These are phyloP conservation scores for Solanum sparsipilum DNA, from an alignment of 257 asterid genomes.

Conservation along the genomic window DNA sequence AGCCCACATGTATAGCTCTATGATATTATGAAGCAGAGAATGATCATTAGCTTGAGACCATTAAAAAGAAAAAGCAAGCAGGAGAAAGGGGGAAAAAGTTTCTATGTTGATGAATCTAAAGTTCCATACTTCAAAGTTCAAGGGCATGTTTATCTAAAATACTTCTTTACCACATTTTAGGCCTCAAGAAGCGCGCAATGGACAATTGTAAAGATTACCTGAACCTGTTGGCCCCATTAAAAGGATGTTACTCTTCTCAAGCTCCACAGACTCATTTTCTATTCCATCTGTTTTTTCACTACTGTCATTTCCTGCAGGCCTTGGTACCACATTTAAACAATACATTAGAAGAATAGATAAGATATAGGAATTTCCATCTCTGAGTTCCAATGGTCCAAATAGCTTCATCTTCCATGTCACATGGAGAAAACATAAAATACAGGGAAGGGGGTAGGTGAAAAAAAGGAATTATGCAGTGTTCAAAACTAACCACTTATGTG, in stretches of 20 bases:
- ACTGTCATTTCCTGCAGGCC: conserved; percentile 62
- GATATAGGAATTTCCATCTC: neutral
- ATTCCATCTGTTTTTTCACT: conserved; percentile 37
- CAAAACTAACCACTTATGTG: conserved; percentile 63
- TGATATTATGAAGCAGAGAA: neutral
- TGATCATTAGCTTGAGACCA: neutral
- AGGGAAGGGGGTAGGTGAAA: neutral
- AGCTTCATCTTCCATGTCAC: neutral
- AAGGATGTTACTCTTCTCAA: conserved; percentile 98
- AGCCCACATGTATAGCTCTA: neutral
- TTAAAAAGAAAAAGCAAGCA: neutral
- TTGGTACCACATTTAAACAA: conserved; percentile 33
- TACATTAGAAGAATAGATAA: neutral
- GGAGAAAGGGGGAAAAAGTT: neutral
- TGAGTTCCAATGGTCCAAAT: neutral
- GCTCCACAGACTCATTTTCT: conserved; percentile 70
- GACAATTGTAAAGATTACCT: conserved; percentile 50
- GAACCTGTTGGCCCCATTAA: conserved; percentile 99
- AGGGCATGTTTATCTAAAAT: neutral
- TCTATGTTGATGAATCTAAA: neutral
- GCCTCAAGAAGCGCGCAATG: neutral
- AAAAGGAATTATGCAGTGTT: neutral
- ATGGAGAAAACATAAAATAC: neutral
- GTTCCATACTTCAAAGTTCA: neutral
- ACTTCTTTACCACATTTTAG: neutral